Conservation (phyloP, 2,329 filamentous ascomycete species). For the Juglanconis oblonga region DNA sequence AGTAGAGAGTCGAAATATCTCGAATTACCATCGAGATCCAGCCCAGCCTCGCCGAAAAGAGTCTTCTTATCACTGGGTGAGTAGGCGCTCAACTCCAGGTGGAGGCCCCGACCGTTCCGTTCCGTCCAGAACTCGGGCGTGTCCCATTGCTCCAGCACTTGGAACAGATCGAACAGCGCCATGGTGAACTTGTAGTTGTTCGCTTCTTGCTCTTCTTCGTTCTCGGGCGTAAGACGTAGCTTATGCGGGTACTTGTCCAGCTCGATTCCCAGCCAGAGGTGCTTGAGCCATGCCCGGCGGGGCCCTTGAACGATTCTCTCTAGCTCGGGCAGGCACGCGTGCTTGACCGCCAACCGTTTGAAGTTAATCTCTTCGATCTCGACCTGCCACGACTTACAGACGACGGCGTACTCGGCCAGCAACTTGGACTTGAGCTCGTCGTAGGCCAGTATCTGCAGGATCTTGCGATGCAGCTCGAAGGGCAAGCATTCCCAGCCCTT, state of each 20-base stretch:
- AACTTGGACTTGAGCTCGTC: conserved; percentile 12
- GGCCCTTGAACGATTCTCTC: conserved; percentile 21
- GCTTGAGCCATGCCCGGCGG: conserved; percentile 22
- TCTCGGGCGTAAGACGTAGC: conserved; percentile 21
- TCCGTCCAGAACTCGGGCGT: conserved; percentile 6
- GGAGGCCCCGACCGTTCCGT: conserved; percentile 16
- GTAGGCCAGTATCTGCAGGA: conserved; percentile 14
- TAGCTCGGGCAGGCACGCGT: conserved; percentile 21
- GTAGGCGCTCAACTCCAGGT: conserved; percentile 24
- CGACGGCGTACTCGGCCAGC: conserved; percentile 24
- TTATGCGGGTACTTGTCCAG: conserved; percentile 22
- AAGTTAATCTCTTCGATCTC: conserved; percentile 26
- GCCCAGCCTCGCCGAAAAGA: conserved; percentile 21
- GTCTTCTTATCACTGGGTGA: conserved; percentile 23
- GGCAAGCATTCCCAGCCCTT: conserved; percentile 12
- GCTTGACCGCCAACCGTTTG: conserved; percentile 20
- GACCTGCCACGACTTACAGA: conserved; percentile 26
- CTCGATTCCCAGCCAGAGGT: conserved; percentile 23
- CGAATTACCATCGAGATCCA: conserved; percentile 24
- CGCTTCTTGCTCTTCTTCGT: conserved; percentile 24
- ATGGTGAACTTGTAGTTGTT: conserved; percentile 26
- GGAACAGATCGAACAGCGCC: conserved; percentile 24
- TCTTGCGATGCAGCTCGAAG: conserved; percentile 18
- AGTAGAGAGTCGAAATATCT: conserved; percentile 25
- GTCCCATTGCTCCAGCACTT: conserved; percentile 24